phyloP scores from a whole-genome alignment of 805 yeast genomes.

The Metschnikowia arizonensis region DNA sequence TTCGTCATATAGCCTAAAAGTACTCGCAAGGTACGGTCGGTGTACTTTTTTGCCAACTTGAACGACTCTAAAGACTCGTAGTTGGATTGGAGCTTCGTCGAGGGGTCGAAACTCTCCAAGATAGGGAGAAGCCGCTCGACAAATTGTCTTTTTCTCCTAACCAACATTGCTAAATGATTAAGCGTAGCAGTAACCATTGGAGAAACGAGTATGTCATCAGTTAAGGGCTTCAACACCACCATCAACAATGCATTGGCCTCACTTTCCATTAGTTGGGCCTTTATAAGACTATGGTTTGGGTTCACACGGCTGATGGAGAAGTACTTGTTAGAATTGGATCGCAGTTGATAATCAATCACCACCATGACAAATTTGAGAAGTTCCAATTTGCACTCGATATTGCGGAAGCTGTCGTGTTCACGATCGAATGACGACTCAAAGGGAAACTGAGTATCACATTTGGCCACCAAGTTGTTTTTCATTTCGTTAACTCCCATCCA shows the following conservation, averaged over 20 bases:
- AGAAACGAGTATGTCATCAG: slow-evolving; percentile 49
- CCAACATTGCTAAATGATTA: slow-evolving; percentile 57
- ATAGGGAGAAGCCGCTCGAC: slow-evolving; percentile 53
- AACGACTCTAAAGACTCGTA: slow-evolving; percentile 41
- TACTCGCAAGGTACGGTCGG: slow-evolving; percentile 54
- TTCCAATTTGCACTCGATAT: slow-evolving; percentile 60
- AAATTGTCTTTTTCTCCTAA: slow-evolving; percentile 62
- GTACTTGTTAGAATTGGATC: slow-evolving; percentile 36
- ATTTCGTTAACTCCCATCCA: slow-evolving; percentile 59
- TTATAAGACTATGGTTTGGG: slow-evolving; percentile 62
- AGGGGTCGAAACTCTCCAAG: slow-evolving; percentile 57
- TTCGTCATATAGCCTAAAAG: slow-evolving; percentile 38
- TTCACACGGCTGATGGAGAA: slow-evolving; percentile 50
- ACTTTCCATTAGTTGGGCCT: slow-evolving; percentile 51
- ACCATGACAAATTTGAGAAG: slow-evolving; percentile 62
- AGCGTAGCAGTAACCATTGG: slow-evolving; percentile 65
- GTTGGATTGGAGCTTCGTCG: slow-evolving; percentile 51
- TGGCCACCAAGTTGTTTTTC: slow-evolving; percentile 54
- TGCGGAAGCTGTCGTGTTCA: slow-evolving; percentile 48
- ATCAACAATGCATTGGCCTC: slow-evolving; percentile 66
- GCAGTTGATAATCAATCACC: slow-evolving; percentile 43
- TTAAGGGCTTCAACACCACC: slow-evolving; percentile 51
- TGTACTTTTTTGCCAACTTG: slow-evolving; percentile 58
- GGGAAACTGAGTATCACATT: slow-evolving; percentile 59
- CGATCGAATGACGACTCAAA: slow-evolving; percentile 43